Conservation (phyloP, 176 grass and related monocot genomes). For the Secale cereale region DNA sequence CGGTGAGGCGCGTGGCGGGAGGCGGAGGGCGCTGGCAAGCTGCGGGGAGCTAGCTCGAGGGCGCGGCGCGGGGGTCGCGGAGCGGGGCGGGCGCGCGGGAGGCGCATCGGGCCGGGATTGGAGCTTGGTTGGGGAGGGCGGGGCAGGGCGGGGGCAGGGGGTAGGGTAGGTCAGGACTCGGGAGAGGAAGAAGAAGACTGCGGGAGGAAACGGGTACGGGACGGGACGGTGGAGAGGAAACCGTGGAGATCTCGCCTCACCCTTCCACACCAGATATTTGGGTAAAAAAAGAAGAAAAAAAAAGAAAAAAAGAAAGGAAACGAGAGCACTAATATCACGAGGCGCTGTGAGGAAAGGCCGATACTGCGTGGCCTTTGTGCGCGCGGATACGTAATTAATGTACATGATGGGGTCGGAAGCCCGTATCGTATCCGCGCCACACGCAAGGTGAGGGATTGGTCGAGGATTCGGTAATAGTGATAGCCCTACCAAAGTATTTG, state of each 20-base stretch:
- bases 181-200: conserved; percentile 16
- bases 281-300: too few relatives aligned
- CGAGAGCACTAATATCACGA: too few relatives aligned
- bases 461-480: too few relatives aligned
- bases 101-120: neutral
- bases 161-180: conserved; percentile 12
- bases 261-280: neutral
- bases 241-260: conserved; percentile 7
- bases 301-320: too few relatives aligned
- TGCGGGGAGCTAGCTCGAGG: neutral
- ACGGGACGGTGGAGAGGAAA: conserved; percentile 14
- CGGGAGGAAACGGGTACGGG: neutral
- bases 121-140: neutral
- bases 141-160: too few relatives aligned
- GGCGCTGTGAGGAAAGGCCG: too few relatives aligned
- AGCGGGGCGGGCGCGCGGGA: neutral
- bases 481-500: too few relatives aligned
- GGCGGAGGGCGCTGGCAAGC: neutral
- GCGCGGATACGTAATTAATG: too few relatives aligned
- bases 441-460: too few relatives aligned
- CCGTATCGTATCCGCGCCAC: too few relatives aligned
- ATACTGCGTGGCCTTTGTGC: too few relatives aligned
- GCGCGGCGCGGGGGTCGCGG: neutral
- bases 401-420: too few relatives aligned
- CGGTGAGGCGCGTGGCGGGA: neutral